A percentile compares a stretch with the other conserved stretches of the same genome.
These are phyloP conservation scores for Pueraria montana DNA, from an alignment of 306 rosid species.

Conservation along the genomic window DNA sequence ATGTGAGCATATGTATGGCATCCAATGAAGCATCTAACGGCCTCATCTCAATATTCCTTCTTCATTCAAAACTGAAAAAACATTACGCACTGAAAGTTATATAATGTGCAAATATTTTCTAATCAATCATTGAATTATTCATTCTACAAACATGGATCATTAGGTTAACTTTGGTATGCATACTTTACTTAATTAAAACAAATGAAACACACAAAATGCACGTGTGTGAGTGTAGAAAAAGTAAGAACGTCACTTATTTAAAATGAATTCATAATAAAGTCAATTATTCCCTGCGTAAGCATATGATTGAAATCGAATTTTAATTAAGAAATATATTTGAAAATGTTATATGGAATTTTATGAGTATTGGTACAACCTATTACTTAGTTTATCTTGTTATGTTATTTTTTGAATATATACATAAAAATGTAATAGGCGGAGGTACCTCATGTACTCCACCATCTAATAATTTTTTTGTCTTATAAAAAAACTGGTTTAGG, in stretches of 20 bases:
- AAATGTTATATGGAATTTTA: neutral
- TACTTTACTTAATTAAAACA: conserved; percentile 9
- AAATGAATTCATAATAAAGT: conserved; percentile 48
- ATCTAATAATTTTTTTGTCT: too few species aligned
- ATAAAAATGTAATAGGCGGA: too few species aligned
- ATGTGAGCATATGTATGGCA: conserved; percentile 41
- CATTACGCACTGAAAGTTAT: neutral
- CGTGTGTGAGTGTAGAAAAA: conserved; percentile 41
- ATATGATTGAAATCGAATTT: conserved; percentile 33
- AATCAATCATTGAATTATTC: conserved; percentile 8
- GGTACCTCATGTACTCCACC: too few species aligned
- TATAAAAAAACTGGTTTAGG: too few species aligned
- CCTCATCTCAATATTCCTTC: conserved; percentile 14
- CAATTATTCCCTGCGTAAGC: conserved; percentile 49
- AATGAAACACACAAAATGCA: conserved; percentile 26
- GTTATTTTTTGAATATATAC: too few species aligned
- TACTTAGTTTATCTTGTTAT: too few species aligned
- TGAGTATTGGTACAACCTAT: too few species aligned
- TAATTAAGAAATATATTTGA: conserved; percentile 14
- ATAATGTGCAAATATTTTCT: neutral
- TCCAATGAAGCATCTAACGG: conserved; percentile 47
- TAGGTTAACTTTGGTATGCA: neutral
- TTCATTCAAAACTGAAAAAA: conserved; percentile 6
- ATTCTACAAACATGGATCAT: conserved; percentile 21
- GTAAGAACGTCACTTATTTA: neutral